These are phyloP conservation scores for Cordyceps javanica DNA, from an alignment of 2,329 filamentous ascomycete species.

Conservation along the genomic window DNA sequence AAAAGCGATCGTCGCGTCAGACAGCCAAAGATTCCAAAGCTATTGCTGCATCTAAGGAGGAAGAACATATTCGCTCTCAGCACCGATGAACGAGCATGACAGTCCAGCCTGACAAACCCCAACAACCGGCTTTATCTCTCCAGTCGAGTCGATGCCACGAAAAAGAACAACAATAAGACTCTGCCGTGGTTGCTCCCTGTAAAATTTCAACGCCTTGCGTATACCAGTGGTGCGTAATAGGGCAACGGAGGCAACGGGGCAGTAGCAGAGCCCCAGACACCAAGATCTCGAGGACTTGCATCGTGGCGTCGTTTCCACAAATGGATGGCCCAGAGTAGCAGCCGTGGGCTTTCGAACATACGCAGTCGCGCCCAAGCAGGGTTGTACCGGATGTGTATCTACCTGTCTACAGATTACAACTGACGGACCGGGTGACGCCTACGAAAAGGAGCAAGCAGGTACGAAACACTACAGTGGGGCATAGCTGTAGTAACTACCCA, in stretches of 20 bases:
- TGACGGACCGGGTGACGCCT: not conserved
- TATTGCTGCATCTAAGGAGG: not conserved
- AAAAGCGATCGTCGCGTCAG: not conserved
- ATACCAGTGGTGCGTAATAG: not conserved
- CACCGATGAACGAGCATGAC: not conserved
- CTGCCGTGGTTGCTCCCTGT: too few relatives aligned
- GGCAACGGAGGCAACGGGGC: not conserved
- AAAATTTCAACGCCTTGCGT: not conserved
- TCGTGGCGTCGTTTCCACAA: not conserved
- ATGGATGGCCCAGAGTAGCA: not conserved
- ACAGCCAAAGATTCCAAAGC: not conserved
- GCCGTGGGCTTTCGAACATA: not conserved
- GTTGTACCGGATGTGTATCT: not conserved
- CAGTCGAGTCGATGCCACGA: not conserved
- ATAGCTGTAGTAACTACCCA: not conserved
- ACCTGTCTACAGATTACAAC: not conserved
- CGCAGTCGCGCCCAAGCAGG: not conserved
- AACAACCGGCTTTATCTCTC: not conserved
- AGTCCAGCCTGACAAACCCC: not conserved
- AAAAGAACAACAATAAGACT: not conserved
- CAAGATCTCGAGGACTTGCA: not conserved
- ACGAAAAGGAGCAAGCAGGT: not conserved
- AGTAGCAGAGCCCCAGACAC: not conserved
- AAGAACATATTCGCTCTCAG: constrained; percentile 3
- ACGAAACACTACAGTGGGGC: not conserved